A percentile compares a stretch with the other conserved stretches of the same genome.
These are phyloP conservation scores for Pyrenophora tritici-repentis DNA, from an alignment of 2,329 filamentous ascomycete species.

Conservation along the genomic window DNA sequence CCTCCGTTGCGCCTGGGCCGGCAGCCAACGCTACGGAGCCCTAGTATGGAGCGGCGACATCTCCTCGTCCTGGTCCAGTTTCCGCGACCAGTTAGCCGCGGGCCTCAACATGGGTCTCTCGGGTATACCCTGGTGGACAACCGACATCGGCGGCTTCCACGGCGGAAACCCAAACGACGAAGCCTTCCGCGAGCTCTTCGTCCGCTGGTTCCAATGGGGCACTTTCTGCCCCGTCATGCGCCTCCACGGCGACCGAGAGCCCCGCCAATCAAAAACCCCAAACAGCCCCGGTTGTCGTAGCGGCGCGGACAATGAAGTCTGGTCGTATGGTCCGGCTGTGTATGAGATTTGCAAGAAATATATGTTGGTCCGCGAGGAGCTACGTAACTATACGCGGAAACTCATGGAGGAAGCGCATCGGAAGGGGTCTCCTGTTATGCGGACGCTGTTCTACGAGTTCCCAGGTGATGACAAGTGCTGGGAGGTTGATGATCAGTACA, in stretches of 20 bases:
- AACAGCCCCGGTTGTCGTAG: conserved; percentile 47
- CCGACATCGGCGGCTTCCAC: conserved; percentile 72
- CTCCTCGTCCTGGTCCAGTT: conserved; percentile 64
- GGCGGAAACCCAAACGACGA: conserved; percentile 63
- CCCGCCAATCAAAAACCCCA: conserved; percentile 54
- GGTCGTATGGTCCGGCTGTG: conserved; percentile 66
- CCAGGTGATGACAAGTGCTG: conserved; percentile 60
- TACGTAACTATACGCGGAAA: conserved; percentile 62
- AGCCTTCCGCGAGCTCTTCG: conserved; percentile 66
- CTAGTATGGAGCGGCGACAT: conserved; percentile 72
- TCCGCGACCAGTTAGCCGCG: conserved; percentile 65
- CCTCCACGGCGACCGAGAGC: conserved; percentile 69
- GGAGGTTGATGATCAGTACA: conserved; percentile 65
- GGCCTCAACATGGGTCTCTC: conserved; percentile 69
- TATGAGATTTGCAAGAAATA: conserved; percentile 66
- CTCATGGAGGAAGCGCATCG: conserved; percentile 66
- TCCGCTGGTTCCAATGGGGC: conserved; percentile 73
- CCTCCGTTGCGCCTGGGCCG: conserved; percentile 61
- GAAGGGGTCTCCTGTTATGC: conserved; percentile 65
- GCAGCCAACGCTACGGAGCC: conserved; percentile 66
- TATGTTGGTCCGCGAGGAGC: conserved; percentile 61
- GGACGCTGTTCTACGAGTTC: conserved; percentile 68
- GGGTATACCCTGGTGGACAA: conserved; percentile 71
- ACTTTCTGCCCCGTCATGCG: conserved; percentile 70
- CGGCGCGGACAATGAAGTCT: conserved; percentile 67